Evolutionary conservation across 2,329 filamentous ascomycete genomes (phyloP), one percentile per base, ranked within the genome.

Genomic region (Apiospora marii): DNA sequence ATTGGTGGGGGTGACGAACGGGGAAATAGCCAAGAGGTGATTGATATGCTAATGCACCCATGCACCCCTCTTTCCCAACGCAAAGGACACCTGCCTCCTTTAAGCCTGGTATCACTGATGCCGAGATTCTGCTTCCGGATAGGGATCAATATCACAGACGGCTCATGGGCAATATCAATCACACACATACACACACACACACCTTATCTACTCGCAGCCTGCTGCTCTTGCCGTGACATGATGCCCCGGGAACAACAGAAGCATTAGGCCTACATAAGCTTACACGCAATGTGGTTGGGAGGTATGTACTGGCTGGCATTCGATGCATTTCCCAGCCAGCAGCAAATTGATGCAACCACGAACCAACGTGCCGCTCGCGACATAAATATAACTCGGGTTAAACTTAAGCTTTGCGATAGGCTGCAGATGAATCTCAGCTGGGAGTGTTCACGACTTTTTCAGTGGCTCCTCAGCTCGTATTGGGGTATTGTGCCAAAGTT

Each of bases 41-140:
- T 64, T 64, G 58, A 64, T 64, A 61, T 61, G 53, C 53, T 64
- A 41, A 64, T 41, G 58, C 30, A 37, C 53, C 53, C 53, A 64
- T 41, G 58, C 30, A 37, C 53, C 53, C 53, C 53, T n/a, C 53
- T 37, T 61, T 37, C 30, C 30, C 12, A 30, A 8, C 22, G 30
- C 19, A 61, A 13, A 61, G 53, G 53, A 61, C 53, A 61, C 53
- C 53, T 61, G 53, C 58, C 58, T 22, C 30, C 34, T 64, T 61
- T 61, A 30, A 61, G 58, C 30, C 51, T 58, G 24, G 51, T 58
- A 58, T 27, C n/a, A 61, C 4, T 7, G 16, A 61, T n/a, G 53
- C 27, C 51, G 30, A 61, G 27, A 34, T 51, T 51, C 2, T 27
- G n/a, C 46, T n/a, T n/a, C 22, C 34, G 53, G 27, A 34, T 30